Conservation (phyloP, 2,329 filamentous ascomycete genomes). For the Claviceps arundinis region DNA sequence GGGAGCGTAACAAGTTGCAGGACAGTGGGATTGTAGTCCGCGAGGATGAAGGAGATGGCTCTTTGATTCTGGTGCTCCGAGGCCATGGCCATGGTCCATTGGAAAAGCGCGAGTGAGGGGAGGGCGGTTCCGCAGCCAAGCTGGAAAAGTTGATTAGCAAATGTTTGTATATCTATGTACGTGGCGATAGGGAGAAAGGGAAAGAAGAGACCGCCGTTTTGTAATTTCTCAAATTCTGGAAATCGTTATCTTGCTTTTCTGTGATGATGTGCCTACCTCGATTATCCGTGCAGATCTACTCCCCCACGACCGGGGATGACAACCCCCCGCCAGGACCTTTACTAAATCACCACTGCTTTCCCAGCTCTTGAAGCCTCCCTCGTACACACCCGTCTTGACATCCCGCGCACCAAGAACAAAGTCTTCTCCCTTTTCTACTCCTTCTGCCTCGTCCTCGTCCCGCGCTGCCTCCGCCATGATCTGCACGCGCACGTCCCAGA, state of each 20-base stretch:
- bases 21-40: constrained; percentile 71
- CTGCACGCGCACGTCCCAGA: constrained; percentile 72
- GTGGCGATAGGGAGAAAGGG: not conserved
- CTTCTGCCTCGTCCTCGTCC: constrained; percentile 15
- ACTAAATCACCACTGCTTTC: constrained; percentile 74
- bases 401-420: constrained; percentile 50
- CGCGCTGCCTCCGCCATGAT: constrained; percentile 58
- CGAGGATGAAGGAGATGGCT: constrained; percentile 51
- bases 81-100: constrained; percentile 36
- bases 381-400: constrained; percentile 70
- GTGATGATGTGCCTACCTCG: constrained; percentile 31
- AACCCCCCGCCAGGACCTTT: constrained; percentile 42
- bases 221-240: too few relatives aligned
- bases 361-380: constrained; percentile 84
- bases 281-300: constrained; percentile 30
- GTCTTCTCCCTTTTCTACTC: constrained; percentile 2
- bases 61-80: constrained; percentile 8
- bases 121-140: constrained; percentile 69
- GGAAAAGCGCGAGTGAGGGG: constrained; percentile 58
- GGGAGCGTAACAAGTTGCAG: constrained; percentile 67
- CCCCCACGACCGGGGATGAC: constrained; percentile 19
- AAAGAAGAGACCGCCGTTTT: too few relatives aligned
- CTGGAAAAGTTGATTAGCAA: constrained; percentile 18
- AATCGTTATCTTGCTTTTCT: too few relatives aligned
- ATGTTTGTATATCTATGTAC: not conserved